Base-by-base conservation (phyloP, 2,329 filamentous ascomycete species). In the Chaetothyriales sp. region DNA sequence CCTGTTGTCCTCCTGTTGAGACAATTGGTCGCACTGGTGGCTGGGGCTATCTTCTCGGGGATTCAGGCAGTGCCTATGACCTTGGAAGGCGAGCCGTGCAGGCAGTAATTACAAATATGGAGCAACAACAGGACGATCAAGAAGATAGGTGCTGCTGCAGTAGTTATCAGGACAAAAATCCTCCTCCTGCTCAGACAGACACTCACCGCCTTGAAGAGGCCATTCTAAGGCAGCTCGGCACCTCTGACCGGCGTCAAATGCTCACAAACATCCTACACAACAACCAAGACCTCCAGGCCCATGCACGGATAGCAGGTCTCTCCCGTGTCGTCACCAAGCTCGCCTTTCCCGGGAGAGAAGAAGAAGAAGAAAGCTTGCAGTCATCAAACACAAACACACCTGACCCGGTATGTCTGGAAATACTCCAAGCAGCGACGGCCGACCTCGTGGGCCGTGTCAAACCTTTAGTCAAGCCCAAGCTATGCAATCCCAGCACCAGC, bases 1-100 rank as follows among this genome's bases (percentile, higher is more conserved):
- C 3, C 22, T 25, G n/a, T n/a, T n/a, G n/a, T n/a, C n/a, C 22
- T 25, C 6, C 22, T 25, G 62, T 65, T 32, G 43, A 54, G 5
- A 62, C 63, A 1, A 61, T 62, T 1, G 63, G 61, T n/a, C 62
- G 70, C 2, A 61, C 62, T 3, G 70, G 70, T 1, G 70, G 70
- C 10, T 72, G 70, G 70, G 69, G 70, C 2, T 61, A 66, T 50
- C 57, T 71, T 4, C 59, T 73, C 1, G 69, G 70, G 1, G 70
- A 73, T 47, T 68, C 72, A 39, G 70, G 70, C 0, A 64, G 64
- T 0, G 70, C 68, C 2, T 71, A 65, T 53, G 62, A 64, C 1
- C 67, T 72, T 12, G 70, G 70, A 1, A 55, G 64, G 25, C 60
- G 64, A 47, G 68, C 45, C 5, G 6, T 47, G 12, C 28, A 36